These are phyloP conservation scores for Aspergillus fumigatus DNA, from an alignment of 2,329 filamentous ascomycete genomes.

Conservation along the genomic window DNA sequence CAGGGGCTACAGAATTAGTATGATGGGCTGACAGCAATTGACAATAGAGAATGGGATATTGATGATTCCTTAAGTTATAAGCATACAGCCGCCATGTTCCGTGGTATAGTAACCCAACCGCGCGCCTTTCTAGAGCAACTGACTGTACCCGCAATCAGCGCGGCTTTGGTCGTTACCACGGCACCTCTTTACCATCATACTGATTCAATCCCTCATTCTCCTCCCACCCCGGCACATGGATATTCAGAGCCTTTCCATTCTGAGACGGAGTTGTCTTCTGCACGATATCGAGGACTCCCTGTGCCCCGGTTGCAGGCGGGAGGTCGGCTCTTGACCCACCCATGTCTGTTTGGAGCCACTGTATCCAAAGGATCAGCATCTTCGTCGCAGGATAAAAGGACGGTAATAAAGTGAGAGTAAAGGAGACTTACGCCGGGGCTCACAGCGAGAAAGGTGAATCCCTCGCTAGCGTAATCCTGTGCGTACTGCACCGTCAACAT, in stretches of 20 bases:
- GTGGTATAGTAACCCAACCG: too few relatives aligned
- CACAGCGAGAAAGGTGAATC: slow-evolving; percentile 40
- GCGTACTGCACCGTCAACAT: slow-evolving; percentile 39
- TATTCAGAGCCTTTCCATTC: slow-evolving; percentile 48
- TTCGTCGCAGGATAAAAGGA: not conserved
- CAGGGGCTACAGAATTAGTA: too few relatives aligned
- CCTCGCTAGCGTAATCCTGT: slow-evolving; percentile 29
- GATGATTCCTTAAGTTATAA: too few relatives aligned
- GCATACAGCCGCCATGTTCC: too few relatives aligned
- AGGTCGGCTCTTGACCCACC: slow-evolving; percentile 41
- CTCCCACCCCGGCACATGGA: slow-evolving; percentile 38
- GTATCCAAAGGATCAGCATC: not conserved
- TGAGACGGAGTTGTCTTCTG: slow-evolving; percentile 34
- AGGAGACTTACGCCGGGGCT: slow-evolving; percentile 41
- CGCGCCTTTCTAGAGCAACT: too few relatives aligned
- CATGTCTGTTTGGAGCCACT: slow-evolving; percentile 47
- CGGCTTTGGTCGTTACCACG: slow-evolving; percentile 22
- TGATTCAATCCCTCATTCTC: slow-evolving; percentile 30
- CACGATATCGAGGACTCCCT: slow-evolving; percentile 43
- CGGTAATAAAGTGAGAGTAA: not conserved
- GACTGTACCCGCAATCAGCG: not conserved
- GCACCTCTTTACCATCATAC: slow-evolving; percentile 34
- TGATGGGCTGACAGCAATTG: too few relatives aligned
- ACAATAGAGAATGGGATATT: too few relatives aligned
- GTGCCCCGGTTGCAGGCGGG: slow-evolving; percentile 35